These are phyloP conservation scores for Colletotrichum eleusines DNA, from an alignment of 2,329 filamentous ascomycete genomes.

Conservation along the genomic window DNA sequence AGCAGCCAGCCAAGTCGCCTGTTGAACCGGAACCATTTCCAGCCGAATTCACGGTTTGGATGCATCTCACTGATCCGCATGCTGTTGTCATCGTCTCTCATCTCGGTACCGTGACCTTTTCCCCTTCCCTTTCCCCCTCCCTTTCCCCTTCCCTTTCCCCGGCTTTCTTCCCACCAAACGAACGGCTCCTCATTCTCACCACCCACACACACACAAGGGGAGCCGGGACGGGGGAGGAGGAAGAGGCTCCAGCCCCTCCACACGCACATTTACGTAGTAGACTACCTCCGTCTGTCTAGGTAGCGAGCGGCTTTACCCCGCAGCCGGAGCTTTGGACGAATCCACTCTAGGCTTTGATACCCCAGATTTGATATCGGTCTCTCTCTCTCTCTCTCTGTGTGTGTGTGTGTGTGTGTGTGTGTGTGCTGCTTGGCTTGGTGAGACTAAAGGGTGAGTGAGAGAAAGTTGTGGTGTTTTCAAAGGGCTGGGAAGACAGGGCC, in stretches of 20 bases:
- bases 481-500: not conserved
- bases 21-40: not conserved
- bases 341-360: constrained; percentile 26
- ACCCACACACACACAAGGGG: not conserved
- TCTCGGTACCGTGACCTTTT: not conserved
- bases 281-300: not conserved
- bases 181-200: constrained; percentile 12
- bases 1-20: too few relatives aligned
- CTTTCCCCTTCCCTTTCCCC: constrained; percentile 24
- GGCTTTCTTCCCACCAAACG: constrained; percentile 16
- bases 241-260: constrained; percentile 15
- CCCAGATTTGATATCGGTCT: constrained; percentile 33
- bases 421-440: not conserved
- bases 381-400: too few relatives aligned
- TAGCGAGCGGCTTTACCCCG: constrained; percentile 37
- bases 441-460: not conserved
- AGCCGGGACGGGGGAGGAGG: not conserved
- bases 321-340: constrained; percentile 28
- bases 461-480: not conserved
- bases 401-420: too few relatives aligned
- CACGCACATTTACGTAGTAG: constrained; percentile 3
- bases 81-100: not conserved
- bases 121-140: constrained; percentile 24
- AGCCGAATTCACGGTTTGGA: not conserved
- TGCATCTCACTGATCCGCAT: not conserved